Evolutionary conservation across 805 yeast species (phyloP).

Genomic region (Kockiozyma suomiensis): DNA sequence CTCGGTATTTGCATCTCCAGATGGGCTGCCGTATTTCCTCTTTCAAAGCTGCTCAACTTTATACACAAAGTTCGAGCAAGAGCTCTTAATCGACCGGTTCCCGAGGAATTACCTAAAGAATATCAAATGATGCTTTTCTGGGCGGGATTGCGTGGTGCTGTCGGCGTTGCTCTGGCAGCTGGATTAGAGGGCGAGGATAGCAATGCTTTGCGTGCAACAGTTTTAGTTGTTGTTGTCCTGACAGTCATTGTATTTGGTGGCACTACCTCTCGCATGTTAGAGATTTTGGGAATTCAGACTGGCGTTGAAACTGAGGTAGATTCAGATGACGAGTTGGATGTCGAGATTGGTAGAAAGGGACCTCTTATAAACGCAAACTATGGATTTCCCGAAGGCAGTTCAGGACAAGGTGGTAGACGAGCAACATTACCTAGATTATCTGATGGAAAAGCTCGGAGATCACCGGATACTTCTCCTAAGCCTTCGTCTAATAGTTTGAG

Average conservation of each 20-base stretch:
- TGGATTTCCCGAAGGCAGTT: not conserved
- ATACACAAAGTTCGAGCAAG: constrained; percentile 62
- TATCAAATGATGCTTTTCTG: constrained; percentile 99
- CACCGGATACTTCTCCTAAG: constrained; percentile 2
- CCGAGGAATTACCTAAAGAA: constrained; percentile 90
- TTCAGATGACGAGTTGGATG: constrained; percentile 15
- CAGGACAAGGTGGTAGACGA: not conserved
- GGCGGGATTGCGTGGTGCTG: constrained; percentile 99
- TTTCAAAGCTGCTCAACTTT: constrained; percentile 82
- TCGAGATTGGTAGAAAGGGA: constrained; percentile 7
- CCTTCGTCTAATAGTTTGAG: not conserved
- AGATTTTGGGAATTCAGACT: constrained; percentile 86
- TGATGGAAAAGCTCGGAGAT: constrained; percentile 2
- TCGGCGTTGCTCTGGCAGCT: constrained; percentile 98
- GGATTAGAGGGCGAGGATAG: constrained; percentile 95
- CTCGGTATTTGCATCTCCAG: constrained; percentile 87
- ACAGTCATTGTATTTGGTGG: constrained; percentile 98
- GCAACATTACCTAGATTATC: not conserved
- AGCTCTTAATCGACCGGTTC: constrained; percentile 42
- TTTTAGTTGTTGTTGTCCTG: constrained; percentile 93
- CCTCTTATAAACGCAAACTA: not conserved
- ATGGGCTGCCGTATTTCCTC: constrained; percentile 96
- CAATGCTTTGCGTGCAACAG: constrained; percentile 86
- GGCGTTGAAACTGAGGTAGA: constrained; percentile 88
- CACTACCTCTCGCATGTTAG: constrained; percentile 97